These are phyloP conservation scores for Neocatenulostroma microsporum DNA, from an alignment of 2,329 filamentous ascomycete species.

Conservation along the genomic window DNA sequence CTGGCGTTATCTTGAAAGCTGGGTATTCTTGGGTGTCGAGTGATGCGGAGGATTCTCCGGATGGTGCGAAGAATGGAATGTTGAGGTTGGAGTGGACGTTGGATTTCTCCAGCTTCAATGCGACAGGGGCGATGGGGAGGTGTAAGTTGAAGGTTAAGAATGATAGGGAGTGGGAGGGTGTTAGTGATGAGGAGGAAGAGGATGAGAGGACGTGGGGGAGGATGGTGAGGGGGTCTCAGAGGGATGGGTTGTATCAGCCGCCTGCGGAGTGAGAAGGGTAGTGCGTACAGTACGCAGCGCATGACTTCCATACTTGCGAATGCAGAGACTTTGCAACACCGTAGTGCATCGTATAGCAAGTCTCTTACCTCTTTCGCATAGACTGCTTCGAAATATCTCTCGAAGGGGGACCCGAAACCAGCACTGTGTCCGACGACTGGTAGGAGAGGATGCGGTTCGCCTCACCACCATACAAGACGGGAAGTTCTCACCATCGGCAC, in stretches of 20 bases:
- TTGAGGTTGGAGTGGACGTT: slow-evolving; percentile 37
- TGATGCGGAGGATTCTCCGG: slow-evolving; percentile 27
- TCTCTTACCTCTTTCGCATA: no score
- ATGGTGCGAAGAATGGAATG: slow-evolving; percentile 27
- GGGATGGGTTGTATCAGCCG: slow-evolving; percentile 20
- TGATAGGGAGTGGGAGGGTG: slow-evolving; percentile 19
- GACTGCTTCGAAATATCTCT: no score
- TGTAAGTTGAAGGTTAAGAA: slow-evolving; percentile 35
- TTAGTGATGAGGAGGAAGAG: slow-evolving; percentile 13
- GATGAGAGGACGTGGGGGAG: slow-evolving; percentile 22
- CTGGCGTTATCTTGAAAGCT: slow-evolving; percentile 35
- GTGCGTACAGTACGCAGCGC: no score
- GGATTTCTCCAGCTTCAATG: slow-evolving; percentile 32
- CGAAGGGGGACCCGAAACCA: no score
- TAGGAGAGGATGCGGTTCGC: no score
- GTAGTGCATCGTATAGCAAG: no score
- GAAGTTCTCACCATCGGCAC: no score
- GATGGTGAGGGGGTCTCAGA: slow-evolving; percentile 17
- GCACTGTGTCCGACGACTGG: no score
- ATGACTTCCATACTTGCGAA: no score
- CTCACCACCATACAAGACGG: no score
- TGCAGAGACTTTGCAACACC: no score
- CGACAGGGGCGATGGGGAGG: slow-evolving; percentile 34
- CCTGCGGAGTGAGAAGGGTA: no score
- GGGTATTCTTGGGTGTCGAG: slow-evolving; percentile 39